Percentiles rank a stretch among this genome's conserved stretches.
phyloP scores from a whole-genome alignment of 2,329 filamentous ascomycete genomes.

The Fusarium avenaceum region DNA sequence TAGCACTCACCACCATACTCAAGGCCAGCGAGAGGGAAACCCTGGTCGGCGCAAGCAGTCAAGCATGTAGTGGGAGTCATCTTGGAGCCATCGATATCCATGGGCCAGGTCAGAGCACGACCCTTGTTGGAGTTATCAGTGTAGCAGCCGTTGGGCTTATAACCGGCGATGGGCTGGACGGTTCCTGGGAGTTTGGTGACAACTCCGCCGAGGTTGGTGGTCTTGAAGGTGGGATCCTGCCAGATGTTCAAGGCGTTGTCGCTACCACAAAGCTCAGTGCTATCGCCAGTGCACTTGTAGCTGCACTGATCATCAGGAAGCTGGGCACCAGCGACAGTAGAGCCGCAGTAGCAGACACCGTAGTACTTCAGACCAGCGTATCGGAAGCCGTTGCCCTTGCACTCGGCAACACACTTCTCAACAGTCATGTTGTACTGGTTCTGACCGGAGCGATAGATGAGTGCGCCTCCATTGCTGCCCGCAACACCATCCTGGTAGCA shows the following conservation, averaged over 20 bases:
- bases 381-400: constrained; percentile 66
- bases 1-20: constrained; percentile 65
- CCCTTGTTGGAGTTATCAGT: constrained; percentile 59
- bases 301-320: constrained; percentile 68
- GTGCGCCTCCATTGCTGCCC: constrained; percentile 53
- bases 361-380: constrained; percentile 67
- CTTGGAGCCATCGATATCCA: constrained; percentile 53
- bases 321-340: constrained; percentile 66
- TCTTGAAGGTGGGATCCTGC: constrained; percentile 63
- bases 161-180: constrained; percentile 59
- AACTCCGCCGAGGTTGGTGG: constrained; percentile 49
- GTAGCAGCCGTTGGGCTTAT: constrained; percentile 74
- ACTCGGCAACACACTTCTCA: constrained; percentile 62
- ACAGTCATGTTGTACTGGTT: constrained; percentile 60
- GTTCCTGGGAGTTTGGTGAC: constrained; percentile 56
- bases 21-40: constrained; percentile 63
- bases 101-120: constrained; percentile 61
- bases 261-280: constrained; percentile 62
- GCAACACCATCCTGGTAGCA: constrained; percentile 59
- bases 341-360: constrained; percentile 66
- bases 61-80: constrained; percentile 62
- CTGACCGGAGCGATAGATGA: constrained; percentile 59
- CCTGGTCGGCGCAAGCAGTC: constrained; percentile 57
- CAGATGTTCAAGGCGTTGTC: constrained; percentile 62
- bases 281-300: constrained; percentile 66